phyloP scores from a whole-genome alignment of 1,139 yeast species.

The Sugiyamaella sp. region DNA sequence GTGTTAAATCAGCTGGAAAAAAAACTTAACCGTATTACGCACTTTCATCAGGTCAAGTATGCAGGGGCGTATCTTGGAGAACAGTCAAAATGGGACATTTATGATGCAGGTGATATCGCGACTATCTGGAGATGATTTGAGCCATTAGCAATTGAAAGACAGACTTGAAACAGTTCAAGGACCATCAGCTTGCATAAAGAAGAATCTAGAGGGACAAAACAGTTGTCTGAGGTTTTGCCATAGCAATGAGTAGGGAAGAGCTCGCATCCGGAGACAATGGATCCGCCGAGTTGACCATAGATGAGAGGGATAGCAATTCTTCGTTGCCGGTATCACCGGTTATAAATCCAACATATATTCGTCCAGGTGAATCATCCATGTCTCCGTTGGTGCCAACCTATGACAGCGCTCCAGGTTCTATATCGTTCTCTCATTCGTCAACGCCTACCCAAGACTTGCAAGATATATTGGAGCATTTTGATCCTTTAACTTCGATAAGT shows the following conservation, averaged over 20 bases:
- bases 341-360: constrained; percentile 25
- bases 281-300: too few relatives aligned
- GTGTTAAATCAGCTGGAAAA: too few relatives aligned
- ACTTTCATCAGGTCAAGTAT: too few relatives aligned
- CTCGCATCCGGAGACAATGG: too few relatives aligned
- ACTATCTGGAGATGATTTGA: too few relatives aligned
- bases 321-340: constrained; percentile 22
- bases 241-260: neutral
- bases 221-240: neutral
- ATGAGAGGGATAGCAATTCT: constrained; percentile 3
- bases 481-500: constrained; percentile 33
- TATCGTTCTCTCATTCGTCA: constrained; percentile 17
- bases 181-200: too few relatives aligned
- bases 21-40: too few relatives aligned
- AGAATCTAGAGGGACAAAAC: neutral
- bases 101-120: too few relatives aligned
- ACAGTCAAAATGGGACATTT: too few relatives aligned
- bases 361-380: constrained; percentile 20
- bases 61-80: too few relatives aligned
- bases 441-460: constrained; percentile 30
- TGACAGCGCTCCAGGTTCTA: constrained; percentile 25
- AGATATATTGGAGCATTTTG: constrained; percentile 40
- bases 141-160: too few relatives aligned
- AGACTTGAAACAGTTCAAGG: too few relatives aligned
- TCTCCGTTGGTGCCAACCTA: constrained; percentile 23